Conservation (phyloP, 305 asterid species). For the Ajuga reptans region DNA sequence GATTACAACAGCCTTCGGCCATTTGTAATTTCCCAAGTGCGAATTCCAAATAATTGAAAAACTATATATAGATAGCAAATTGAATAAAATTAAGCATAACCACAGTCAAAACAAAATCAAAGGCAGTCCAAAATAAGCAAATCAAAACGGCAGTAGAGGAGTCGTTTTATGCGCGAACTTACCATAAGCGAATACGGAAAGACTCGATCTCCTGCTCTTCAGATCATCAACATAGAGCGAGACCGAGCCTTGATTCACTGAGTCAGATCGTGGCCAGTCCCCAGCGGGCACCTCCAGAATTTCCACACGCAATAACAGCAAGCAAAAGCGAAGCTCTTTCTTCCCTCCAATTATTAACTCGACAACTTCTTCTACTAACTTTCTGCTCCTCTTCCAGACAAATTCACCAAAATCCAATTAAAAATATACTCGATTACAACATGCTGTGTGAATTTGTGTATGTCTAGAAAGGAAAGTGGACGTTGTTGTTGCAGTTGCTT, state of each 20-base stretch:
- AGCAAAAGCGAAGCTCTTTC: constrained; percentile 22
- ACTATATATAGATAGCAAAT: neutral
- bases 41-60: neutral
- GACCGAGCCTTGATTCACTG: constrained; percentile 42
- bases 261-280: constrained; percentile 55
- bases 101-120: constrained; percentile 24
- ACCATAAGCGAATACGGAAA: constrained; percentile 47
- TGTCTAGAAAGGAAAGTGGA: constrained; percentile 13
- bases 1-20: neutral
- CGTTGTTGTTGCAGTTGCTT: constrained; percentile 1
- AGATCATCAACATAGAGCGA: constrained; percentile 55
- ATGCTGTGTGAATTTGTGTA: neutral
- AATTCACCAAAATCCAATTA: constrained; percentile 17
- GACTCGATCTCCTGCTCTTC: constrained; percentile 63
- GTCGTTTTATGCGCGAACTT: constrained; percentile 30
- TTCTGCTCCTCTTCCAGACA: constrained; percentile 18
- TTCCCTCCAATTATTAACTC: constrained; percentile 29
- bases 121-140: constrained; percentile 15
- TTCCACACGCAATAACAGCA: constrained; percentile 16
- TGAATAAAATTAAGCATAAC: constrained; percentile 14
- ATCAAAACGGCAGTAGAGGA: constrained; percentile 30
- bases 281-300: constrained; percentile 29
- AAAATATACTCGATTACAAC: neutral
- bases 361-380: constrained; percentile 23
- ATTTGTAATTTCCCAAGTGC: neutral